Evolutionary conservation across 305 asterid species (phyloP), one percentile per base, ranked within the genome.

Genomic region (Solanum hybrid): DNA sequence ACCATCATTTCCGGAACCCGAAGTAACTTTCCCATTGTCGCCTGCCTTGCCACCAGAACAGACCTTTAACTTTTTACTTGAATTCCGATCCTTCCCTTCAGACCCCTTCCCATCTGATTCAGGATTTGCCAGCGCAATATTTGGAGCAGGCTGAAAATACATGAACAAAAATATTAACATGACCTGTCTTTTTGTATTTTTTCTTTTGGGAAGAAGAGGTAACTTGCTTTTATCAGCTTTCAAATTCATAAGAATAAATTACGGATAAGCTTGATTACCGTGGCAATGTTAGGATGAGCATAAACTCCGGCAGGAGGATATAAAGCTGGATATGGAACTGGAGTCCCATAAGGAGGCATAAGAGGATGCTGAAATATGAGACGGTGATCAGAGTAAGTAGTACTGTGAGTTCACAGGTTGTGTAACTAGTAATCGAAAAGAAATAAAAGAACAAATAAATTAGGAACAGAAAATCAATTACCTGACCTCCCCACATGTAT

Each of bases 401-500:
- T 78, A 89, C 36, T 31, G 84, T 83, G 31, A 86, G 91, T 39
- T 4, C 32, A 31, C 78, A 29, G 22, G 26, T 39, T 76, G 20
- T 79, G 26, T 14, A 78, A 37, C 68, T 38, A 31, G 22, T 29
- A 20, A 51, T 45, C 27, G 6, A 5, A 84, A 51, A 70, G 37
- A 41, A 33, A 14, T 32, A 22, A 41, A 88, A n/a, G 57, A 87
- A 87, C 29, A 76, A n/a, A 88, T 57, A 88, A 88, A 88, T 34
- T 51, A 85, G 31, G 88, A 57, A 85, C 26, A 10, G 6, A 85
- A 84, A 85, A 57, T 57, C 45, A 90, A 90, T 88, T 90, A 97
- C 99, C 99, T 97, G 99, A 92, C 95, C 92, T 83, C 98, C 98
- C 99, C 99, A 97, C 93, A 97, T 4, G 92, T 94, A 97, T 87